Evolutionary conservation across 352 stramenopile genomes (phyloP).

Genomic region (Globisporangium polare): DNA sequence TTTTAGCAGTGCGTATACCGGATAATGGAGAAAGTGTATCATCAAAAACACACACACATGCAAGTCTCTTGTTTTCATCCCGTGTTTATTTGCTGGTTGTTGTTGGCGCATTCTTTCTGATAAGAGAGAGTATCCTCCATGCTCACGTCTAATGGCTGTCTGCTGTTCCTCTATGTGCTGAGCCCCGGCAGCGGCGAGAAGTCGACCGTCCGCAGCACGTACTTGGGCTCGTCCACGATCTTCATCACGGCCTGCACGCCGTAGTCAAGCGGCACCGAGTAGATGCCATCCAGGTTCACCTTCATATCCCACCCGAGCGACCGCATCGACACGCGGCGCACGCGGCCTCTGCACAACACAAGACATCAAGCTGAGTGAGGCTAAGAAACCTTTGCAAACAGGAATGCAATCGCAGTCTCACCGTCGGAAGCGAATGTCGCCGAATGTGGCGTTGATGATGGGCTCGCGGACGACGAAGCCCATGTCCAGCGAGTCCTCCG

Average conservation of each 20-base stretch:
- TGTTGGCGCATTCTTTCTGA: background rate
- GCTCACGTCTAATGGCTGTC: background rate
- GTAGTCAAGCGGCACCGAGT: slow-evolving; percentile 85
- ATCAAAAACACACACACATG: background rate
- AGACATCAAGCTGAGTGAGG: background rate
- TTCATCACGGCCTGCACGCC: slow-evolving; percentile 90
- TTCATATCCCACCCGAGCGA: slow-evolving; percentile 90
- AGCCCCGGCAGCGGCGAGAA: slow-evolving; percentile 30
- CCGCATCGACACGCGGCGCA: slow-evolving; percentile 81
- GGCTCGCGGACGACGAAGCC: slow-evolving; percentile 83
- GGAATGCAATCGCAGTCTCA: slow-evolving; percentile 22
- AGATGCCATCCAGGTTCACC: slow-evolving; percentile 85
- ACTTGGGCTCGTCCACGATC: slow-evolving; percentile 84
- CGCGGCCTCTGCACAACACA: slow-evolving; percentile 46
- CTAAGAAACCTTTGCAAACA: too few relatives aligned
- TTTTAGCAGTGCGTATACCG: slow-evolving; percentile 12
- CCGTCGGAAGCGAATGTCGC: slow-evolving; percentile 86
- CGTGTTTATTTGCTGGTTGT: background rate
- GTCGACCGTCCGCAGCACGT: slow-evolving; percentile 80
- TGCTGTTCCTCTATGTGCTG: background rate
- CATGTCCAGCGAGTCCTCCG: slow-evolving; percentile 82
- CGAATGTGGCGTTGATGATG: slow-evolving; percentile 89
- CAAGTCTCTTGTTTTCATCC: background rate
- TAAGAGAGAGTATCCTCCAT: background rate
- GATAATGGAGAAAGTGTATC: slow-evolving; percentile 11